phyloP scores from a whole-genome alignment of 768 basidiomycete species.

The Boletellus sp. region DNA sequence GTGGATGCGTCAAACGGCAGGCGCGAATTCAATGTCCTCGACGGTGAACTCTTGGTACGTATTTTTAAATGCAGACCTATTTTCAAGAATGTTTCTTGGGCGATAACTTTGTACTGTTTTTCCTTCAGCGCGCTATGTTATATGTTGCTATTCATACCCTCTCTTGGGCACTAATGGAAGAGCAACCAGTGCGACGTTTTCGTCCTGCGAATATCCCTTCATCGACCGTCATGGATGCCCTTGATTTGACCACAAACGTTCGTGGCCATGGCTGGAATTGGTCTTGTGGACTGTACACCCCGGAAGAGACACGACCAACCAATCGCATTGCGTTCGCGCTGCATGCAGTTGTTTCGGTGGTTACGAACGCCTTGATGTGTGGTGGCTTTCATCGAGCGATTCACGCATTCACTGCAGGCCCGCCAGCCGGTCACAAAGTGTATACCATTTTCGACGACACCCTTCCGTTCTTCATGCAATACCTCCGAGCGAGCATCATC shows the following conservation, averaged over 20 bases:
- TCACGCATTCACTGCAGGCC: neutral
- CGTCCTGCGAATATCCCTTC: neutral
- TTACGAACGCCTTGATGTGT: neutral
- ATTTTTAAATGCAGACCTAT: neutral
- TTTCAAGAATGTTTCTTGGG: neutral
- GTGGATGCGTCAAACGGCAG: neutral
- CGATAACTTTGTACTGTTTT: neutral
- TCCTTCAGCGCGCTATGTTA: neutral
- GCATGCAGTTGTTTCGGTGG: neutral
- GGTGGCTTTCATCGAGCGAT: neutral
- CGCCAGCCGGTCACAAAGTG: neutral
- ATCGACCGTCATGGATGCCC: neutral
- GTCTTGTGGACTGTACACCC: neutral
- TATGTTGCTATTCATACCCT: neutral
- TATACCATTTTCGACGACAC: neutral
- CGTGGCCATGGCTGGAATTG: conserved; percentile 1
- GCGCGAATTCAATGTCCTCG: neutral
- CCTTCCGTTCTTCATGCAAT: no score
- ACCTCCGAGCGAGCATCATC: no score
- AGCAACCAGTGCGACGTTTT: neutral
- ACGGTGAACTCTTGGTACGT: neutral
- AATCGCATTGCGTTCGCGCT: neutral
- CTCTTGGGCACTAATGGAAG: neutral
- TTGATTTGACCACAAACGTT: neutral
- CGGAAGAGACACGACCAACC: neutral